Conservation (phyloP, 164 flowering plant genomes). For the Platanus orientalis region DNA sequence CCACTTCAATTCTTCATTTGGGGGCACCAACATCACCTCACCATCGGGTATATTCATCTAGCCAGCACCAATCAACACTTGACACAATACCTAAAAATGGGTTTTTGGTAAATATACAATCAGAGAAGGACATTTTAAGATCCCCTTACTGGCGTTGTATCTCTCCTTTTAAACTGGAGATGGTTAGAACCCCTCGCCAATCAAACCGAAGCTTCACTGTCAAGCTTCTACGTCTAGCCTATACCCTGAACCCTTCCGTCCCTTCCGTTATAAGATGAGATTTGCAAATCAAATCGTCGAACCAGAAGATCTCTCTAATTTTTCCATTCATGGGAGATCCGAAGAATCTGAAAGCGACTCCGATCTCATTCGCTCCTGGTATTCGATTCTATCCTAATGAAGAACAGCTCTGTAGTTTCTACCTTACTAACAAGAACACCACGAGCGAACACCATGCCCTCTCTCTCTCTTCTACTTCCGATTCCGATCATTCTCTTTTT, state of each 20-base stretch:
- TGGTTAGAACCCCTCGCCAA: too few relatives aligned
- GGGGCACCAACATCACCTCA: too few relatives aligned
- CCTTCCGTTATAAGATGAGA: not conserved
- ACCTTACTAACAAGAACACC: conserved; percentile 41
- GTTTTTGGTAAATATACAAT: too few relatives aligned
- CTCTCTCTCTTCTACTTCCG: not conserved
- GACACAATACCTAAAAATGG: too few relatives aligned
- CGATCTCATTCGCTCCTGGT: conserved; percentile 40
- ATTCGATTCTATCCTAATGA: conserved; percentile 49
- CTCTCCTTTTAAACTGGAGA: too few relatives aligned
- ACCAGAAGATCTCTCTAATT: not conserved
- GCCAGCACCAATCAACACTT: too few relatives aligned
- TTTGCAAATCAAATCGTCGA: not conserved
- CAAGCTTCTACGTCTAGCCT: too few relatives aligned
- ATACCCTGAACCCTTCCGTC: not conserved
- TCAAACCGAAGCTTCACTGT: too few relatives aligned
- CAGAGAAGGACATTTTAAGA: too few relatives aligned
- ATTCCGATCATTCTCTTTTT: not conserved
- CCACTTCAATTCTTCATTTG: too few relatives aligned
- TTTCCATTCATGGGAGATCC: conserved; percentile 28
- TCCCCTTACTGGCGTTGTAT: too few relatives aligned
- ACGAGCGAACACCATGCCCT: not conserved
- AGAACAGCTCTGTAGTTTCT: conserved; percentile 38
- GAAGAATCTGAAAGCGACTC: not conserved
- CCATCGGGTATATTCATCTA: too few relatives aligned